Evolutionary conservation across 306 rosid species (phyloP), one percentile per base, ranked within the genome.

Genomic region (Begonia fuchsioides): DNA sequence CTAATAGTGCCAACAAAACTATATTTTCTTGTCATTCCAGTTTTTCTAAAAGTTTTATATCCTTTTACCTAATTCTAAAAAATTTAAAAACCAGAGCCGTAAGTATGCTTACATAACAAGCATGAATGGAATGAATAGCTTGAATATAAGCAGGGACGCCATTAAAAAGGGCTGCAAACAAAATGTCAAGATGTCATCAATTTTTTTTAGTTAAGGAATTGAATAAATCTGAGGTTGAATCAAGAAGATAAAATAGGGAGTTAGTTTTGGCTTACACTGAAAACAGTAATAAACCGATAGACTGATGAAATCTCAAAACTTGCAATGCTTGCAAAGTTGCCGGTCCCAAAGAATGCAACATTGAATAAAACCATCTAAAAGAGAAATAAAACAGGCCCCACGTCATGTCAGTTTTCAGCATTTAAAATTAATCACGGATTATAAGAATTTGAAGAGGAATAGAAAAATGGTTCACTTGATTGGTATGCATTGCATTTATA

Each of bases 281-380:
- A 86, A 63, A 86, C 59, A 19, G 96, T 86, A 49, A 86, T 79
- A 78, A 86, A 86, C 50, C 90, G 78, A 66, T 86, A 86, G 56
- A 86, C 96, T 3, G 96, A 86, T 48, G 96, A 86, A 57, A 86
- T 86, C 82, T 86, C 93, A 39, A 86, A 86, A 63, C 96, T 86
- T 47, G 96, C 93, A 43, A 86, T 86, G 59, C 96, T 82, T 45
- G 96, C 96, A 47, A 86, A 86, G 44, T 86, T 86, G 50, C 96
- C 96, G 14, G 93, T 86, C 66, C 93, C 96, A 54, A 86, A 86
- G 75, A 86, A 86, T 39, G 96, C 88, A 41, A 86, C 75, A 51
- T 86, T 86, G 65, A 86, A 82, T 43, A 86, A 66, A 61, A 86
- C 83, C 83, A 79, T 61, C 96, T 86, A 67, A 64, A 47, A 47